phyloP scores from a whole-genome alignment of 768 basidiomycete species.

The Tricholoma sp. region DNA sequence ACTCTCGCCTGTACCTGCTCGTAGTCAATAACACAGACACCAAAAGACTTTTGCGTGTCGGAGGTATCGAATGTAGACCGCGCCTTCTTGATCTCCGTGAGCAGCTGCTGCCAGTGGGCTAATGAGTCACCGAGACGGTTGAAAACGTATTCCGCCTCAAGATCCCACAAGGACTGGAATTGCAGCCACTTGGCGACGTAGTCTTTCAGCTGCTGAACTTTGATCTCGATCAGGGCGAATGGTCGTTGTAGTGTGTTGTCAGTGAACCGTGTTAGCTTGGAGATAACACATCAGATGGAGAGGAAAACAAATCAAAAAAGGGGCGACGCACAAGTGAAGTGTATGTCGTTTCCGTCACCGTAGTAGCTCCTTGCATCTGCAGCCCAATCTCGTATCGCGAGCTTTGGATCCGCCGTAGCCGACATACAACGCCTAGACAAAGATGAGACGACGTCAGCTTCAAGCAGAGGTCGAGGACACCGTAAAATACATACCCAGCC shows the following conservation, averaged over 20 bases:
- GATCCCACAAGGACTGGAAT: conserved; percentile 98
- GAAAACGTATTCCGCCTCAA: conserved; percentile 96
- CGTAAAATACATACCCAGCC: conserved; percentile 54
- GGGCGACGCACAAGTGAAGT: conserved; percentile 62
- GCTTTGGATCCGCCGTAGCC: conserved; percentile 82
- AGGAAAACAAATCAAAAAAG: not conserved
- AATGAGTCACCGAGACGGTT: conserved; percentile 92
- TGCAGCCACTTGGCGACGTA: conserved; percentile 98
- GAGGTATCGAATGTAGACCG: conserved; percentile 96
- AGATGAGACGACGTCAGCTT: not conserved
- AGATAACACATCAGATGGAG: not conserved
- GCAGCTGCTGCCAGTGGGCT: conserved; percentile 89
- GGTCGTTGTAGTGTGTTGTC: conserved; percentile 75
- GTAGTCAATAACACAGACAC: conserved; percentile 93
- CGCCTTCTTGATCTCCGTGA: conserved; percentile 96
- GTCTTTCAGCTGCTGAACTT: no score
- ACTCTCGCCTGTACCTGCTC: conserved; percentile 97
- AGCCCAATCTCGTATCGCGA: conserved; percentile 96
- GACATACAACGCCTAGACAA: conserved; percentile 73
- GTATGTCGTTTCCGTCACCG: conserved; percentile 69
- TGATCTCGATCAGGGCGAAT: conserved; percentile 83
- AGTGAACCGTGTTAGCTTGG: conserved; percentile 67
- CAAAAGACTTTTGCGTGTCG: conserved; percentile 88
- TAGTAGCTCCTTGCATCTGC: conserved; percentile 70
- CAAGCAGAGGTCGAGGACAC: no score